Base-by-base conservation (phyloP, 1,284 basidiomycete species). In the Sanghuangporus baumii region DNA sequence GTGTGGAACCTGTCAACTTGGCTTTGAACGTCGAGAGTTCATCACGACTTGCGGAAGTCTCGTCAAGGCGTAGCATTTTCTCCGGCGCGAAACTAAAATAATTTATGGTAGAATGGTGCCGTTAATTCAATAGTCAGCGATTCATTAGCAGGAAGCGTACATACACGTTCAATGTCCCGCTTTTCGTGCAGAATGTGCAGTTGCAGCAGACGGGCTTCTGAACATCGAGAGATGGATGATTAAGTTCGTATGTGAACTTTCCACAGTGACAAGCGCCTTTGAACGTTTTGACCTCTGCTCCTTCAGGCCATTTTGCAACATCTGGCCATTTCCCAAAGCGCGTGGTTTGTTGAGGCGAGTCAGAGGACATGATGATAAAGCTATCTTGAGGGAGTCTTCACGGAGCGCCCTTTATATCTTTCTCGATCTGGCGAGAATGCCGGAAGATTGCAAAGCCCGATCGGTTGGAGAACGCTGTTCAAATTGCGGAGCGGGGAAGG, bases 221-320 rank as follows among this genome's bases (percentile, higher is more conserved):
- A 16, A 31, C 55, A n/a, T 64, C 63, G 20, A 64, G 59, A 6
- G 43, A 20, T 6, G 58, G 59, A 48, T 46, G 60, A 62, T 43
- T 36, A 43, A 57, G 59, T 34, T 66, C 65, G 47, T 57, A 67
- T 14, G 47, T 46, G 52, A 67, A 64, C 48, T 60, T 64, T 31
- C 60, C 51, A 36, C 66, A 67, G 50, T 67, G 66, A 31, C 66
- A 67, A 3, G 54, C 43, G 26, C 66, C 65, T 9, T 57, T 62
- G 60, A 62, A 67, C 31, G 41, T 57, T 43, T 60, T 60, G 12
- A 60, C 26, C 52, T 62, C 61, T 9, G 55, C 55, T 9, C 55
- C 48, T 41, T 57, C 56, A n/a, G 43, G 43, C 43, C 43, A 46
- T 18, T n/a, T 46, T 1, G 43, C 43, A n/a, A 46, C 26, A 46